Base-by-base conservation (phyloP, 2,329 filamentous ascomycete genomes). In the Microdochium bolleyi region DNA sequence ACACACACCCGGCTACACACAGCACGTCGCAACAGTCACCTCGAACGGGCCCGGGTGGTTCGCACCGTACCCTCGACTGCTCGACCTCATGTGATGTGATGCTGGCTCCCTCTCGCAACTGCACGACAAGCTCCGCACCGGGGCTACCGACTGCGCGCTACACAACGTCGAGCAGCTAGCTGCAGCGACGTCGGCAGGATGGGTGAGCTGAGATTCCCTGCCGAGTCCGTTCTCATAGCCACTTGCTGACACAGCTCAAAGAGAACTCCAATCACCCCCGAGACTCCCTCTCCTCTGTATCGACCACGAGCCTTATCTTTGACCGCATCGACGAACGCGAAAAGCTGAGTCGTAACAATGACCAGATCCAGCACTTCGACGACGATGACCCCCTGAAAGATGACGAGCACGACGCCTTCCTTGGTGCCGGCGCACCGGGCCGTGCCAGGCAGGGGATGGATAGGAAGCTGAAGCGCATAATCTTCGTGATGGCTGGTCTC, bases 221-320 rank as follows among this genome's bases (percentile, higher is more conserved):
- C 7, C 14, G 27, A 5, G 5, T 30, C 27, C 27, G 5, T 30
- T 30, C 37, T 44, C 37, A n/a, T 16, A 22, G 37, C 37, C 14
- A 11, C 44, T 25, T 10, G 25, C 48, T 49, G 22, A 14, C 22
- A 22, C 7, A 21, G 24, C 16, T 30, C 24, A 25, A 8, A 49
- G 24, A 25, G 3, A n/a, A 51, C 46, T 61, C 62, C 52, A 72
- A 72, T 56, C 66, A 67, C 55, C 82, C 80, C 52, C 70, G 70
- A 62, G 79, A 78, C 56, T 89, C 88, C 3, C 68, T 81, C 48
- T 89, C 87, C n/a, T 87, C 86, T 41, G 84, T 84, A n/a, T 94
- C 89, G 32, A 92, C 89, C 11, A 91, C 87, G 3, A 92, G 89
- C 61, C 76, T 94, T 14, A 82, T 94, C 52, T 88, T 94, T 64